Conservation (phyloP, 2,329 filamentous ascomycete species). For the Fusarium humuli region DNA sequence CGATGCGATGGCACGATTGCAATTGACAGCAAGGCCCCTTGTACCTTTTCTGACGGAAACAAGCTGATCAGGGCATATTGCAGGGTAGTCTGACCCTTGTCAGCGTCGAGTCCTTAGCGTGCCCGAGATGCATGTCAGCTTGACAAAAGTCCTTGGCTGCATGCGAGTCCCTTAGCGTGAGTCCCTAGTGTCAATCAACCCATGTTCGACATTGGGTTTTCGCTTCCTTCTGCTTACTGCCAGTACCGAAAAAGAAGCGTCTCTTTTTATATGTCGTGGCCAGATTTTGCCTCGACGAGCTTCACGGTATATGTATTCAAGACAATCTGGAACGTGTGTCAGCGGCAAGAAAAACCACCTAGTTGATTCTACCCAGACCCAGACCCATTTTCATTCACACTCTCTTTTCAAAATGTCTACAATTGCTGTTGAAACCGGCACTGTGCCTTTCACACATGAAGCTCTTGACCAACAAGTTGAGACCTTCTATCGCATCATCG, state of each 20-base stretch:
- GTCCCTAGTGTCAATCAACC: not conserved
- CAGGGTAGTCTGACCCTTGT: not conserved
- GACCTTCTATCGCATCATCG: slow-evolving; percentile 5
- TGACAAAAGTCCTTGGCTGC: slow-evolving; percentile 5
- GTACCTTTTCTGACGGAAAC: not conserved
- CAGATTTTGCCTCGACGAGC: not conserved
- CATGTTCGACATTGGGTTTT: slow-evolving; percentile 1
- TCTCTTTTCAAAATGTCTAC: not conserved
- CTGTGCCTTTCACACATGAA: slow-evolving; percentile 5
- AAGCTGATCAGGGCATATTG: not conserved
- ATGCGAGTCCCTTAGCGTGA: slow-evolving; percentile 12
- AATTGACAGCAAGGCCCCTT: not conserved
- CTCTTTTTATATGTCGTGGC: not conserved
- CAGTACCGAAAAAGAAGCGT: not conserved
- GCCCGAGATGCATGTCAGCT: slow-evolving; percentile 13
- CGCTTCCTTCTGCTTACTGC: slow-evolving; percentile 8
- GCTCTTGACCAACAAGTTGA: slow-evolving; percentile 6
- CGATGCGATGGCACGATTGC: not conserved
- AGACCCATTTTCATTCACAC: not conserved
- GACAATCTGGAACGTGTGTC: not conserved
- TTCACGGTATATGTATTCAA: slow-evolving; percentile 8
- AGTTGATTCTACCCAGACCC: not conserved
- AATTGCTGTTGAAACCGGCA: slow-evolving; percentile 3
- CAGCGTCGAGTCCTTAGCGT: not conserved
- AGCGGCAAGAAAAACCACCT: no score